Conservation (phyloP, 176 grass and related monocot genomes). For the Luzula sylvatica region DNA sequence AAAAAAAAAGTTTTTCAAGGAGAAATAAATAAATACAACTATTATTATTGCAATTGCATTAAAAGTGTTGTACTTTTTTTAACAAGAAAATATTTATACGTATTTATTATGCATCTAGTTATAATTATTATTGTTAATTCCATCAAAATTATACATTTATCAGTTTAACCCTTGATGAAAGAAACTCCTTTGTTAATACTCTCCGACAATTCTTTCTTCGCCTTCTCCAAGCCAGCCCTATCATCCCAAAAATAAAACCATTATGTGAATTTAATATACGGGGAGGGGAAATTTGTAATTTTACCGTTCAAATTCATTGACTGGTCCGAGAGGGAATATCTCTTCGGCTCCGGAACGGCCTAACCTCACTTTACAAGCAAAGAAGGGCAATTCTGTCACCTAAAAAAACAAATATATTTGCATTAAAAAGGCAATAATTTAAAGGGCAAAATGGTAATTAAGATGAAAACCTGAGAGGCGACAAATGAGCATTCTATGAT, state of each 20-base stretch:
- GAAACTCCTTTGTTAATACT: constrained; percentile 83
- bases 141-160: too few relatives aligned
- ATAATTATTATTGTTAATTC: too few relatives aligned
- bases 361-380: constrained; percentile 79
- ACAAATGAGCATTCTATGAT: constrained; percentile 83
- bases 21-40: too few relatives aligned
- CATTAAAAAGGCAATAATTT: not conserved
- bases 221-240: constrained; percentile 69
- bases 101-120: too few relatives aligned
- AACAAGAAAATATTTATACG: too few relatives aligned
- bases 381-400: constrained; percentile 91
- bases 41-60: too few relatives aligned
- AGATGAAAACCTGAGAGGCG: constrained; percentile 53
- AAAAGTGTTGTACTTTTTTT: too few relatives aligned
- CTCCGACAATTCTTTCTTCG: constrained; percentile 73
- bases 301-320: constrained; percentile 95
- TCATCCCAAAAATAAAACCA: constrained; percentile 6
- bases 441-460: not conserved
- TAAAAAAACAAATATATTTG: constrained; percentile 18
- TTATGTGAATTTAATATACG: not conserved
- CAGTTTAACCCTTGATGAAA: constrained; percentile 68
- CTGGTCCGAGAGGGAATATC: constrained; percentile 72
- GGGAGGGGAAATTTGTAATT: not conserved
- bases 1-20: too few relatives aligned
- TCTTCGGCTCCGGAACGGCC: constrained; percentile 68